Evolutionary conservation across 2,329 filamentous ascomycete species (phyloP), one percentile per base, ranked within the genome.

Genomic region (Bisporella sp.): DNA sequence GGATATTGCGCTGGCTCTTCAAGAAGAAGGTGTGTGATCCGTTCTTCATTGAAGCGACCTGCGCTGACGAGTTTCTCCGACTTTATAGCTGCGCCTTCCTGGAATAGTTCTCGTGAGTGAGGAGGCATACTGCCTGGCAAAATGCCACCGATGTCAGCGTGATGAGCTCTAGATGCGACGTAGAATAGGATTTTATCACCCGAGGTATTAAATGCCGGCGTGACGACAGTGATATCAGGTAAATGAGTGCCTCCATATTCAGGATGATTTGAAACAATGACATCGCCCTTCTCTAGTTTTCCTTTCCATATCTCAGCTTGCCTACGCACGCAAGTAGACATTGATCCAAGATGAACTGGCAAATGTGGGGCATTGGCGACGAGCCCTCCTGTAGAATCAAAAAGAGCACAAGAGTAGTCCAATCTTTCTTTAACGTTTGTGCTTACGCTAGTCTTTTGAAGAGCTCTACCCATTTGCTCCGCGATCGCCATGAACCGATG

Each of bases 401-500:
- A 92, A 1, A 92, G 74, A 31, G 88, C 88, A 57, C 88, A 93
- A 4, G 85, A 90, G 61, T 89, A 93, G 62, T 93, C 88, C 1
- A 92, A 75, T 4, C 87, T 80, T 62, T 92, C 88, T 64, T 92
- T 87, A 63, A 91, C 85, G 59, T 90, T 91, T 1, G 84, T 89
- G 60, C 80, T 87, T 49, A 90, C 84, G 63, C 83, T 87, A 0
- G 86, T 90, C 71, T 90, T 91, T 62, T 90, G 86, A 12, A 91
- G 69, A 9, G 85, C 83, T 49, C 85, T 73, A 1, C 87, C 87
- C 87, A 92, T 91, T 62, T 91, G 87, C 67, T 92, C 87, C 1
- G 87, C 87, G 59, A 91, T 89, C 5, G 84, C 83, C 87, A 91
- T 92, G 68, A 92, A 92, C 6, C 87, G 77, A 64, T 91, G 86